Evolutionary conservation across 257 asterid genomes (phyloP), one percentile per base, ranked within the genome.

Genomic region (Forsythia suspensa): DNA sequence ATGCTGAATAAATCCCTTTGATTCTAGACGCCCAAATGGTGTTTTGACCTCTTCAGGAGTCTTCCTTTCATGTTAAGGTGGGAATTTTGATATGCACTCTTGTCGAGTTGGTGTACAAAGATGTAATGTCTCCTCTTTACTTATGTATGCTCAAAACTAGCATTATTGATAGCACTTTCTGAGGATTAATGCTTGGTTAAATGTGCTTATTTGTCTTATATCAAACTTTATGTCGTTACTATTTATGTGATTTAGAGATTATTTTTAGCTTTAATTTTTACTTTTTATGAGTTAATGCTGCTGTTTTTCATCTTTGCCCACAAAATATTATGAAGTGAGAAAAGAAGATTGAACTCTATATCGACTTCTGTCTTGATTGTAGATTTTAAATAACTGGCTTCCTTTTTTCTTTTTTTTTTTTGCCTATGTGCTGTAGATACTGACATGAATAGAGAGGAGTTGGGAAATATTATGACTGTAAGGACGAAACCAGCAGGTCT

Each of bases 401-500:
- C 20, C n/a, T 10, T 34, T 15, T 68, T 80, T 63, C 44, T 15
- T 8, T 18, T 15, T 75, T 16, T 16, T 52, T 55, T 57, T 69
- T 38, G 55, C 65, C 59, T 73, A 20, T 78, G 24, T 63, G 52
- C 52, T 81, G 89, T 91, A 90, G 92, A 79, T 77, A 80, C 81
- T 85, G 92, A 90, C 82, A 90, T 94, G 96, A 91, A 91, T 86
- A 88, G 88, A 82, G 92, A 87, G 83, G 92, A 82, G 80, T 80
- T 87, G 3, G 93, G 89, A 75, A 84, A 83, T 72, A 75, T 85
- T 74, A 84, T 89, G 95, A 88, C 92, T 63, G 88, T 95, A 59
- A 88, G 89, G 84, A 89, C 92, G 51, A 91, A 85, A 87, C 90
- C 96, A 61, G 74, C 89, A 70, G 76, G 86, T 73, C 81, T 84